phyloP scores from a whole-genome alignment of 371 early-diverging fungal species.

The Chytridium lagenaria region DNA sequence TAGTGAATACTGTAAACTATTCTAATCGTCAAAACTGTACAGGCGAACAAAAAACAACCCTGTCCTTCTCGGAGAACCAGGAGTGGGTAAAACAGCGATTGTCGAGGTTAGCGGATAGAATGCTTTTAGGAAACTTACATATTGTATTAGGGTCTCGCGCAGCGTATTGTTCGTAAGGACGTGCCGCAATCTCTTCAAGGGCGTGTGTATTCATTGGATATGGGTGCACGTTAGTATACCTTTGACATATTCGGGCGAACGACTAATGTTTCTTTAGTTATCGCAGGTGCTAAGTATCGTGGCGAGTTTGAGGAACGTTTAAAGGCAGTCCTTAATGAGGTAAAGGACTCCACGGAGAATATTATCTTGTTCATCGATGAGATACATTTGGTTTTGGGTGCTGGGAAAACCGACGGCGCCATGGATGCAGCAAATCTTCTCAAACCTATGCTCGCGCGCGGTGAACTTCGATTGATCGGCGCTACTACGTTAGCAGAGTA shows the following conservation, averaged over 20 bases:
- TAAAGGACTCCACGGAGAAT: constrained; percentile 85
- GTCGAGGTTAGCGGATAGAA: constrained; percentile 70
- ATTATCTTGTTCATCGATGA: constrained; percentile 99
- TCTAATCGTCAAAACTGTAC: neutral
- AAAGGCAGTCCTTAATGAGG: constrained; percentile 96
- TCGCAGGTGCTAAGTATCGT: constrained; percentile 83
- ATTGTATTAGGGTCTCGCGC: constrained; percentile 77
- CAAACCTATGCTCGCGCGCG: constrained; percentile 86
- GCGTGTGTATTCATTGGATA: constrained; percentile 92
- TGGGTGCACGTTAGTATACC: constrained; percentile 85
- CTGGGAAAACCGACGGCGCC: constrained; percentile 89
- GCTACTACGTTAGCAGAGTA: constrained; percentile 89
- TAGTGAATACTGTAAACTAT: neutral
- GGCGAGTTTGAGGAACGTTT: constrained; percentile 99
- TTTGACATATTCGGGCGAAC: constrained; percentile 65
- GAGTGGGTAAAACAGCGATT: constrained; percentile 96
- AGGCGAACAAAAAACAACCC: constrained; percentile 69
- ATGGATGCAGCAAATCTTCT: constrained; percentile 96
- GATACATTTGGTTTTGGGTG: constrained; percentile 89
- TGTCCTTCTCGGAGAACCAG: constrained; percentile 78
- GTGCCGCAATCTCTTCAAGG: constrained; percentile 89
- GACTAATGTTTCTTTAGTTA: constrained; percentile 49
- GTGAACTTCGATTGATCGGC: constrained; percentile 83
- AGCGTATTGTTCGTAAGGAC: constrained; percentile 94
- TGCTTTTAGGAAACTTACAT: neutral